phyloP scores from a whole-genome alignment of 2,329 filamentous ascomycete species.

The Fusarium sp. region DNA sequence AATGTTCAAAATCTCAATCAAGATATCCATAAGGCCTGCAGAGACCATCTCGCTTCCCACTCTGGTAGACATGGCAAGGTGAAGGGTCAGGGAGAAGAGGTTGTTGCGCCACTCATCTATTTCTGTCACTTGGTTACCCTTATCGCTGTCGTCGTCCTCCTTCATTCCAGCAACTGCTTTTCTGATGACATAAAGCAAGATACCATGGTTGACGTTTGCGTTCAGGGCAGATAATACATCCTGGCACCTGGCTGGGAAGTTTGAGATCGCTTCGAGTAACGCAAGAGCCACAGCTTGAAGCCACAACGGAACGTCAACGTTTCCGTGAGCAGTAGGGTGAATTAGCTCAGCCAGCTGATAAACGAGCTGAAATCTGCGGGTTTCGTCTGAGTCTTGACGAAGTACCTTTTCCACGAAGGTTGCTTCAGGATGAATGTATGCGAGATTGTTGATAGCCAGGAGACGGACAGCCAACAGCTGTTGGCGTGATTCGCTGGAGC shows the following conservation, averaged over 20 bases:
- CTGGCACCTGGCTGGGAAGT: slow-evolving; percentile 77
- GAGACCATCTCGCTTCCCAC: slow-evolving; percentile 87
- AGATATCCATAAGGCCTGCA: slow-evolving; percentile 87
- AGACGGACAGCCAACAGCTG: slow-evolving; percentile 83
- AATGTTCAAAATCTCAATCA: slow-evolving; percentile 88
- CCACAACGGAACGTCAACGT: slow-evolving; percentile 74
- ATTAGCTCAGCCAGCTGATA: slow-evolving; percentile 94
- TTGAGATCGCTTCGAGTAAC: slow-evolving; percentile 86
- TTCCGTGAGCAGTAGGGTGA: slow-evolving; percentile 79
- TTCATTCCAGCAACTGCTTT: slow-evolving; percentile 89
- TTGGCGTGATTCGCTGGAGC: slow-evolving; percentile 73
- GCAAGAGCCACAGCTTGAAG: slow-evolving; percentile 85
- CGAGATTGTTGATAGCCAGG: slow-evolving; percentile 88
- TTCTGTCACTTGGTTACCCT: slow-evolving; percentile 70
- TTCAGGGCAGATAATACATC: slow-evolving; percentile 93
- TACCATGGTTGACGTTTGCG: slow-evolving; percentile 94
- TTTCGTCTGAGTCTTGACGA: slow-evolving; percentile 89
- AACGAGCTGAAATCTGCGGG: slow-evolving; percentile 85
- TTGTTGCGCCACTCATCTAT: slow-evolving; percentile 91
- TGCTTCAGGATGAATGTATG: slow-evolving; percentile 85
- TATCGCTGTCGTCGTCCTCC: slow-evolving; percentile 62
- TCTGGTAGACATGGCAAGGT: slow-evolving; percentile 78
- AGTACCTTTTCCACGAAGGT: slow-evolving; percentile 89
- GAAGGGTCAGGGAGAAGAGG: slow-evolving; percentile 87
- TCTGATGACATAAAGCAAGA: slow-evolving; percentile 90